Base-by-base conservation (phyloP, 2,329 filamentous ascomycete species). In the Celoporthe dispersa region DNA sequence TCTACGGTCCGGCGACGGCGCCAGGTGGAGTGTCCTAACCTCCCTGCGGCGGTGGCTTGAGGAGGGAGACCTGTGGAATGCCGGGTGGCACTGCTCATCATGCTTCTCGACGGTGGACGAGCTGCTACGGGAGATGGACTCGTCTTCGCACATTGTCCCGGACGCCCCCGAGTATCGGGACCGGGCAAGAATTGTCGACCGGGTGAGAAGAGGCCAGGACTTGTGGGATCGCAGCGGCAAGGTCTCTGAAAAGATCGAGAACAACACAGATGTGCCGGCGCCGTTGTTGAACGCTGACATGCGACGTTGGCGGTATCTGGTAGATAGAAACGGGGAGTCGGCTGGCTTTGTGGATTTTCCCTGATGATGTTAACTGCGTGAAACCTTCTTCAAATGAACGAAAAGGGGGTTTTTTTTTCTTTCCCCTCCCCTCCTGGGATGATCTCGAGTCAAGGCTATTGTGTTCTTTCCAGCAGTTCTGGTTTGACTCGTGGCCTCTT, bases 81-180 rank as follows among this genome's bases (percentile, higher is more conserved):
- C 86, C 0, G 84, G 80, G 0, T 91, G 88, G 88, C 88, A 90
- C 77, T 91, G 88, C 80, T 88, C 85, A 65, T 86, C 82, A 68
- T 90, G 88, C 79, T 89, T 89, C 75, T 79, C 81, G 25, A 89
- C 86, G 0, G 78, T 90, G 22, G 81, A 80, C 4, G 84, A 88
- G 75, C 80, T 89, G 73, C 78, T 86, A 61, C 83, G 82, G 73
- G 90, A 89, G 77, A 83, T 90, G 80, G 79, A 81, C 12, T 84
- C 83, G 69, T 89, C 88, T 76, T 87, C 85, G 25, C 87, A 90
- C 75, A 78, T 77, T 11, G 83, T 80, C 77, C 84, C 85, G 80
- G 88, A 90, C 72, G 80, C 80, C 25, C 80, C 83, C 12, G 75
- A 79, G 69, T 88, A 83, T 72, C 81, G 82, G 64, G 80, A 88